Percentiles rank a stretch among this genome's conserved stretches.
Conservation (phyloP, 148 eudicot species). For the Heliamphora exappendiculata region DNA sequence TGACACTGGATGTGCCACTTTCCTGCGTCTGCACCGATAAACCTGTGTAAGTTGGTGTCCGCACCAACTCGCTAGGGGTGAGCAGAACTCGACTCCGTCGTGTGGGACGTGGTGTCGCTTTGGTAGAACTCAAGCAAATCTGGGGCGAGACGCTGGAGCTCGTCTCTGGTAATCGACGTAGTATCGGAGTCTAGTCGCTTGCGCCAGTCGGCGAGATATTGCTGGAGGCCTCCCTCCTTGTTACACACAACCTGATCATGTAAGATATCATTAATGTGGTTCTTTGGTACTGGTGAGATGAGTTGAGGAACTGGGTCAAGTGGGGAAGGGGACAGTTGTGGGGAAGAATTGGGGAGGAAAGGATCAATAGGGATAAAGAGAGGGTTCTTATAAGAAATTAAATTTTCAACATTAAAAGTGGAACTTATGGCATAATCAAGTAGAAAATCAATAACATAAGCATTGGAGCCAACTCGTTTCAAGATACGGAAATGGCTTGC, state of each 20-base stretch:
- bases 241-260: background rate
- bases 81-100: too few relatives aligned
- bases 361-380: too few relatives aligned
- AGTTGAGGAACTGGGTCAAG: background rate
- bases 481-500: background rate
- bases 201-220: background rate
- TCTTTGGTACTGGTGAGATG: background rate
- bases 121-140: too few relatives aligned
- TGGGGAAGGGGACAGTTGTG: background rate
- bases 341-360: too few relatives aligned
- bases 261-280: background rate
- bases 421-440: background rate
- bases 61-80: too few relatives aligned
- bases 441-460: background rate
- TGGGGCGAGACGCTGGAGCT: background rate
- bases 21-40: too few relatives aligned
- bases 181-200: background rate
- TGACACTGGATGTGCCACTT: too few relatives aligned
- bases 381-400: background rate
- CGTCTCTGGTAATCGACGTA: background rate
- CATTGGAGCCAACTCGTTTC: background rate
- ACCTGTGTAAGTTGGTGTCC: too few relatives aligned
- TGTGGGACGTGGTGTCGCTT: too few relatives aligned
- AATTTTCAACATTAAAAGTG: too few relatives aligned
- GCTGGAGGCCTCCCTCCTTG: background rate